Evolutionary conservation across 768 basidiomycete species (phyloP), one percentile per base, ranked within the genome.

Genomic region (Ramaria rubella): DNA sequence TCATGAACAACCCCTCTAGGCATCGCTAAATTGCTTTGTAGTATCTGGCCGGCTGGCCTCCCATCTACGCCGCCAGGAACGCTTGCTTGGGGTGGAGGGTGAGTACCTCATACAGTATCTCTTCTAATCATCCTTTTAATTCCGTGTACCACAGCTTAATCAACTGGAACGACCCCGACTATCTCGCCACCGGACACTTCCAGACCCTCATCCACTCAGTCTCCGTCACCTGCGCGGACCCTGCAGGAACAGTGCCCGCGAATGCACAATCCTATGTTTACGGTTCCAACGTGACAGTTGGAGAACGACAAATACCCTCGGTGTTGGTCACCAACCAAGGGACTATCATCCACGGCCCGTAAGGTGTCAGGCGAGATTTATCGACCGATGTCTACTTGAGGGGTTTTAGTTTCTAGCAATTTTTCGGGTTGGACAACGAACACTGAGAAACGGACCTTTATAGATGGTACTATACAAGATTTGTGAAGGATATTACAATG

Each of bases 11-110:
- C n/a, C n/a, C n/a, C n/a, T n/a, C n/a, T n/a, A n/a, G n/a, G n/a
- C n/a, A n/a, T n/a, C n/a, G n/a, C n/a, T n/a, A n/a, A n/a, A n/a
- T n/a, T n/a, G n/a, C n/a, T n/a, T n/a, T n/a, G n/a, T 50, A 75
- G 86, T 59, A 62, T 93, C 52, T 93, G 90, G 90, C 86, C 90
- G n/a, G 86, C 86, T 5, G 91, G 90, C 30, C 83, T 88, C 64
- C 55, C 73, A 34, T 64, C 75, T 8, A 76, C 74, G 30, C 74
- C 88, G 7, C 69, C 73, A 49, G 91, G 91, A 23, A 91, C 87
- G 7, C 70, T 94, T 31, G 63, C 79, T 53, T 94, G 91, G 90
- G 77, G 83, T 17, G 88, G 87, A 59, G 90, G 55, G 83, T 70
- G 46, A 52, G 63, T 34, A 33, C 45, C n/a, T 27, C 26, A 49